phyloP scores from a whole-genome alignment of 225 moss, liverwort and hornwort genomes.

The Pseudoscleropodium purum region DNA sequence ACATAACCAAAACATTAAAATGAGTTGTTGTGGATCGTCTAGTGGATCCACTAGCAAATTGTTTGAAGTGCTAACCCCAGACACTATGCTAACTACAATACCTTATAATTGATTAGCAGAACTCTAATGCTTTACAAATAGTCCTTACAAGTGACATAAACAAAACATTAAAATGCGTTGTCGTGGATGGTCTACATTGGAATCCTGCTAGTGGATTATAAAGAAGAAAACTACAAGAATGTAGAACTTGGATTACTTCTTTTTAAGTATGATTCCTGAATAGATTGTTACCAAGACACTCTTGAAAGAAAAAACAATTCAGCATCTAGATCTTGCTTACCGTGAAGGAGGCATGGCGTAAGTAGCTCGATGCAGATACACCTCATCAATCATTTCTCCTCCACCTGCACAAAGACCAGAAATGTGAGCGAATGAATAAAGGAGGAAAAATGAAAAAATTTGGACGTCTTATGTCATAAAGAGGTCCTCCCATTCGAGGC shows the following conservation, averaged over 20 bases:
- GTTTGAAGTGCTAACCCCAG: no score
- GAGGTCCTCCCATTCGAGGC: not conserved
- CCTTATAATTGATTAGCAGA: no score
- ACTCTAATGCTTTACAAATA: no score
- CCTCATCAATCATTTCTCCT: conserved; percentile 86
- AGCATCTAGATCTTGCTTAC: conserved; percentile 5
- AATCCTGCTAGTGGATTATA: not conserved
- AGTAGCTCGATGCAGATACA: conserved; percentile 62
- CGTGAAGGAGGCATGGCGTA: conserved; percentile 75
- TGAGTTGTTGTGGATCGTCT: not conserved
- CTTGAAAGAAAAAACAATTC: not conserved
- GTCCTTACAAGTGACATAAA: not conserved
- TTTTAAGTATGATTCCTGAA: no score
- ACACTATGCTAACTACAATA: no score
- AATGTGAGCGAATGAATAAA: not conserved
- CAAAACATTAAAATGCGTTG: not conserved
- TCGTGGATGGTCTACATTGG: not conserved
- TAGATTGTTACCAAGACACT: not conserved
- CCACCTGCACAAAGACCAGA: conserved; percentile 36
- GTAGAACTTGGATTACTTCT: not conserved
- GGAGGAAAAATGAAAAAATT: not conserved
- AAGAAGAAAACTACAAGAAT: not conserved
- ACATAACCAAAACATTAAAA: not conserved
- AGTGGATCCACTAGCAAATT: no score
- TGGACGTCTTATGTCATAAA: not conserved